These are phyloP conservation scores for Fraxinus pennsylvanica DNA, from an alignment of 257 asterid species.

Conservation along the genomic window DNA sequence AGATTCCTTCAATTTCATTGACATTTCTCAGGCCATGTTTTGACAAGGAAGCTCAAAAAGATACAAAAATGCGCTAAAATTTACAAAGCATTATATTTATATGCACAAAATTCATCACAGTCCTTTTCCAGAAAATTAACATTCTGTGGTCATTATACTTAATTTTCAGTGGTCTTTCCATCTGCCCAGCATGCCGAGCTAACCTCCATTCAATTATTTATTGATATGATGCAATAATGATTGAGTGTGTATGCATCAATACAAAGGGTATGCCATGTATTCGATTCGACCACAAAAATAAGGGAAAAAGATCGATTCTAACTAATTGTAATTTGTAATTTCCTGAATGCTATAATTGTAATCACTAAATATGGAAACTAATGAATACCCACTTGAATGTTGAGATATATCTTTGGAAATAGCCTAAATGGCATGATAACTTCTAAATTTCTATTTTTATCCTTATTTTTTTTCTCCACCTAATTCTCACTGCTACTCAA, in stretches of 20 bases:
- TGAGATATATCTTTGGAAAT: not conserved
- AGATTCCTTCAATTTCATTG: not conserved
- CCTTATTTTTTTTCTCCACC: not conserved
- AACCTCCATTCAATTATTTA: not conserved
- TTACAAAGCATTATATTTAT: not conserved
- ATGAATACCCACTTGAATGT: not conserved
- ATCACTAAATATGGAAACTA: not conserved
- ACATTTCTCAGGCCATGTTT: not conserved
- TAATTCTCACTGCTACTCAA: conserved; percentile 16
- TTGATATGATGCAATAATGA: not conserved
- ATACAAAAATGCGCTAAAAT: not conserved
- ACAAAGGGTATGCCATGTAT: not conserved
- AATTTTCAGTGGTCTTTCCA: not conserved
- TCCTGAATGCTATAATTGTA: not conserved
- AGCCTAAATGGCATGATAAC: not conserved
- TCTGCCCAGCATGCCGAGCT: not conserved
- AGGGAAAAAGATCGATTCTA: not conserved
- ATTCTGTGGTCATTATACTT: not conserved
- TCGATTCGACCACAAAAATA: conserved; percentile 1
- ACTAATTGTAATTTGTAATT: not conserved
- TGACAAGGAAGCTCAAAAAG: not conserved
- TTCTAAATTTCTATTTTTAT: not conserved
- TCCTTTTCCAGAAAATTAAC: not conserved
- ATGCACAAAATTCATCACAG: not conserved
- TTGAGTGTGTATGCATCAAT: not conserved